A percentile compares a stretch with the other conserved stretches of the same genome.
phyloP scores from a whole-genome alignment of 2,329 filamentous ascomycete species.

The Ascomycota sp. region DNA sequence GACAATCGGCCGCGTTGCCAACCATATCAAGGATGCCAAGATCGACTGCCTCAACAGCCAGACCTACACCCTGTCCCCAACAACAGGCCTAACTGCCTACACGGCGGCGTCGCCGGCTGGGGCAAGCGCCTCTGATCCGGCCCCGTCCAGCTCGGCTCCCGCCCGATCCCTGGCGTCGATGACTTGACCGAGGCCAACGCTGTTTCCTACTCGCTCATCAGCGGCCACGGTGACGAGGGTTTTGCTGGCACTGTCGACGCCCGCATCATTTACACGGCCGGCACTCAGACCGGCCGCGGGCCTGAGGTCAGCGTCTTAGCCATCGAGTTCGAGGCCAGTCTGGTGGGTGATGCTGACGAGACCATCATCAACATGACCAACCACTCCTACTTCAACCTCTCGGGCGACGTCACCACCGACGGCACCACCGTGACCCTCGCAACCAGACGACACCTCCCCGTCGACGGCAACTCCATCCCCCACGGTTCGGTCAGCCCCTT shows the following conservation, averaged over 20 bases:
- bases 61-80: conserved; percentile 53
- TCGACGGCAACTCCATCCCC: conserved; percentile 57
- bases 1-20: conserved; percentile 72
- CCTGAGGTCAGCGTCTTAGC: conserved; percentile 51
- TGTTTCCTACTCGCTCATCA: conserved; percentile 44
- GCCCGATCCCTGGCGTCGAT: conserved; percentile 27
- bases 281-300: conserved; percentile 40
- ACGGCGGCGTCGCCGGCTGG: conserved; percentile 60
- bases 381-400: conserved; percentile 64
- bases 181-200: conserved; percentile 40
- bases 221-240: conserved; percentile 68
- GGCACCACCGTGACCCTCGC: conserved; percentile 47
- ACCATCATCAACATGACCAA: conserved; percentile 88
- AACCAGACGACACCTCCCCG: conserved; percentile 45
- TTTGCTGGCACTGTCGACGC: conserved; percentile 73
- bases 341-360: conserved; percentile 65
- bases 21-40: conserved; percentile 55
- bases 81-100: conserved; percentile 56
- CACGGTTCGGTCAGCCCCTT: conserved; percentile 44
- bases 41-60: conserved; percentile 54
- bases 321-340: conserved; percentile 76
- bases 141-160: conserved; percentile 37
- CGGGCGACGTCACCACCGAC: conserved; percentile 28
- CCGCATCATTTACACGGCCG: conserved; percentile 58
- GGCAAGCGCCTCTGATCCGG: conserved; percentile 61